Evolutionary conservation across 73 alveolate species (phyloP).

Genomic region (Paramecium sexaurelia): DNA sequence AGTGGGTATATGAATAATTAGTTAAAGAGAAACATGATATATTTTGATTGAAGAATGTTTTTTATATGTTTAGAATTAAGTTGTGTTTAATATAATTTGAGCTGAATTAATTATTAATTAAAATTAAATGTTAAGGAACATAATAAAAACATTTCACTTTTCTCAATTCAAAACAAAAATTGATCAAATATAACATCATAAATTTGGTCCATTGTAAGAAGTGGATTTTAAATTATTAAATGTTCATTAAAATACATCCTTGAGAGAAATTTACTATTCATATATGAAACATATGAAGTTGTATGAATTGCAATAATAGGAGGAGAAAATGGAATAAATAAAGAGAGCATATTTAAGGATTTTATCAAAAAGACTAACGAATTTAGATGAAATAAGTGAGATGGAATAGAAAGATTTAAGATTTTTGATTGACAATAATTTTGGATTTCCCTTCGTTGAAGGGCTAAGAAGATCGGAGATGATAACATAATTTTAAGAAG

Average conservation of each 20-base stretch:
- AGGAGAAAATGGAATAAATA: background rate
- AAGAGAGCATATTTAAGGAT: background rate
- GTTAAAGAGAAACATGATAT: too few species aligned
- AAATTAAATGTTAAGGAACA: background rate
- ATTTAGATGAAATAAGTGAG: background rate
- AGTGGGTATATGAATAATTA: too few species aligned
- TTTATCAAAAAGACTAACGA: background rate
- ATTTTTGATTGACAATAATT: constrained; percentile 29
- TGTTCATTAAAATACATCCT: background rate
- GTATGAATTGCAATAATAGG: background rate
- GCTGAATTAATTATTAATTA: background rate
- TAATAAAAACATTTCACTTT: background rate
- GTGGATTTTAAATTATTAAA: background rate
- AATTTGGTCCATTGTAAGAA: background rate
- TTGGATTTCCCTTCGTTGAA: constrained; percentile 51
- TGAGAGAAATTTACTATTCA: background rate
- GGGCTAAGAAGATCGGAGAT: constrained; percentile 52
- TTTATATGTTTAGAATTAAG: too few species aligned
- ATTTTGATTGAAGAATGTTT: too few species aligned
- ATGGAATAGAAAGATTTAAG: background rate
- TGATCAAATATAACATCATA: background rate
- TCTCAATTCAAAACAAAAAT: background rate
- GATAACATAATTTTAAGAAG: background rate
- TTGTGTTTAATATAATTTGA: too few species aligned
- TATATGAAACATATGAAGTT: constrained; percentile 36